Conservation (phyloP, 208 protist species). For the Vickermania spadyakhi region DNA sequence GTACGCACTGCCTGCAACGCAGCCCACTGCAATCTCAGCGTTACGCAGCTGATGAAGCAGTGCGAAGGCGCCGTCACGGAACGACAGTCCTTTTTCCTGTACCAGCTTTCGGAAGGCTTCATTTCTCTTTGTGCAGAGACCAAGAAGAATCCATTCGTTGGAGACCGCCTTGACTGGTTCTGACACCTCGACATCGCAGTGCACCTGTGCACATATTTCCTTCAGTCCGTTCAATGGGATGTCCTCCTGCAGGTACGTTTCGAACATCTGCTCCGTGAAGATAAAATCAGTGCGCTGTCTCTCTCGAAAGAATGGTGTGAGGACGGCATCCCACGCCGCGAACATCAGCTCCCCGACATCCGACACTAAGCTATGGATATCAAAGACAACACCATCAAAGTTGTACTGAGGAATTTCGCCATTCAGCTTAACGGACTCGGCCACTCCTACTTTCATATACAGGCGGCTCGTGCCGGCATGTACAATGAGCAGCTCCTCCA, state of each 20-base stretch:
- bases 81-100: conserved; percentile 25
- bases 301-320: conserved; percentile 60
- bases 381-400: conserved; percentile 87
- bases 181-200: background rate
- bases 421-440: conserved; percentile 62
- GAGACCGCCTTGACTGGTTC: conserved; percentile 7
- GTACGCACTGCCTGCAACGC: conserved; percentile 78
- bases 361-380: conserved; percentile 75
- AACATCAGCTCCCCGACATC: conserved; percentile 80
- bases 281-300: conserved; percentile 21
- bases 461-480: conserved; percentile 65
- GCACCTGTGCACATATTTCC: conserved; percentile 25
- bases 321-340: conserved; percentile 73
- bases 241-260: conserved; percentile 74
- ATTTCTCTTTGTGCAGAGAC: conserved; percentile 58
- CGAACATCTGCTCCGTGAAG: conserved; percentile 71
- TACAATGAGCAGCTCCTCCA: conserved; percentile 52
- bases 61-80: conserved; percentile 44
- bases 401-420: conserved; percentile 67
- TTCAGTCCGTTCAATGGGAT: conserved; percentile 49
- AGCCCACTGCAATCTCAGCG: conserved; percentile 70
- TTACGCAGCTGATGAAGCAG: conserved; percentile 62
- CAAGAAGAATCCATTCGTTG: conserved; percentile 44
- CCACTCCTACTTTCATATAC: conserved; percentile 29
- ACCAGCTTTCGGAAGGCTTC: conserved; percentile 52